A percentile compares a stretch with the other conserved stretches of the same genome.
Evolutionary conservation across 1,284 basidiomycete genomes (phyloP).

Genomic region (Waitea zeae): DNA sequence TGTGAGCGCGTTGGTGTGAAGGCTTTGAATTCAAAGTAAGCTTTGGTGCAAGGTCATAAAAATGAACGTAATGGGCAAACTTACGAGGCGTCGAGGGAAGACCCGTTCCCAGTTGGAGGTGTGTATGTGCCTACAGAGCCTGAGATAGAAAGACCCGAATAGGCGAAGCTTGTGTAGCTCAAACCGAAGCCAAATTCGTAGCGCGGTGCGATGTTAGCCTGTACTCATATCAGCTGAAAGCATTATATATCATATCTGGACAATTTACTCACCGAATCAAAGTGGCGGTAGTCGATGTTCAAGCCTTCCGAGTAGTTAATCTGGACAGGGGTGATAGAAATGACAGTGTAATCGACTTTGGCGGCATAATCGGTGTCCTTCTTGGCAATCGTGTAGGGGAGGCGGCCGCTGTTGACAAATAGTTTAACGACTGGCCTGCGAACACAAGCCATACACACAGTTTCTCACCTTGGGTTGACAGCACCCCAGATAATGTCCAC

Average conservation of each 20-base stretch:
- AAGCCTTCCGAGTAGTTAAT: constrained; percentile 7
- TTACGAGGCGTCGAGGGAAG: constrained; percentile 28
- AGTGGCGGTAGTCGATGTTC: constrained; percentile 16
- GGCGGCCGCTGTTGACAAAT: constrained; percentile 19
- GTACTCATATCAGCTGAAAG: constrained; percentile 17
- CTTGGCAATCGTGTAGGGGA: constrained; percentile 42
- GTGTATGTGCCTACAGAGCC: constrained; percentile 21
- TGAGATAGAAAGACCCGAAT: constrained; percentile 23
- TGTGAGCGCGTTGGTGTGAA: constrained; percentile 25
- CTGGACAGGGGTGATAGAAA: constrained; percentile 3
- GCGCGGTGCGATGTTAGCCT: constrained; percentile 33
- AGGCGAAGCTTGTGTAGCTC: constrained; percentile 49
- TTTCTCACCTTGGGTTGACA: constrained; percentile 49
- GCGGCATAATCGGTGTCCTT: constrained; percentile 30
- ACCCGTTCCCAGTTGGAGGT: constrained; percentile 22
- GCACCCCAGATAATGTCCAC: constrained; percentile 43
- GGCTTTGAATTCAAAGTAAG: constrained; percentile 12
- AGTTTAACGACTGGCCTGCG: not conserved
- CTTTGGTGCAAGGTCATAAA: not conserved
- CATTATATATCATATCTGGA: constrained; percentile 1
- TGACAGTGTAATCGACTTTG: constrained; percentile 11
- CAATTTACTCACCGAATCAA: constrained; percentile 23
- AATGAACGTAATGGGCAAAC: no score
- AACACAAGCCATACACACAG: not conserved
- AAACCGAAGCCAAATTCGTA: constrained; percentile 56